Evolutionary conservation across 2,329 filamentous ascomycete genomes (phyloP).

Genomic region (Arthrobotrys conoides): DNA sequence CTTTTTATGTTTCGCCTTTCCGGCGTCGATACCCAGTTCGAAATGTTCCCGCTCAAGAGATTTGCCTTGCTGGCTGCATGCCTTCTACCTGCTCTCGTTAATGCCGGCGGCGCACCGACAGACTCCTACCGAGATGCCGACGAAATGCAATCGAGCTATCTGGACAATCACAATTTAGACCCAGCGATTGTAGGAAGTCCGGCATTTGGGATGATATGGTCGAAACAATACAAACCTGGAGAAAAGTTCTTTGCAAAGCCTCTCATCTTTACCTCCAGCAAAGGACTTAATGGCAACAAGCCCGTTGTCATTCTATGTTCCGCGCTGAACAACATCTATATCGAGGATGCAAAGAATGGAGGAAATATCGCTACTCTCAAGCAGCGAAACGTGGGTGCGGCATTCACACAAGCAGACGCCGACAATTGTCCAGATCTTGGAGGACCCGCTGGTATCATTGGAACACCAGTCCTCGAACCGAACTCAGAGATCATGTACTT

Average conservation of each 20-base stretch:
- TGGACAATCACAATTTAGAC: constrained; percentile 68
- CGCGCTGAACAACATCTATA: constrained; percentile 54
- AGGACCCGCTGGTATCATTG: constrained; percentile 67
- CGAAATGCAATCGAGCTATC: constrained; percentile 66
- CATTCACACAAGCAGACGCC: constrained; percentile 53
- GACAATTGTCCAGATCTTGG: constrained; percentile 59
- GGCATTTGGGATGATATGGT: constrained; percentile 66
- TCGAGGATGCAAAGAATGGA: constrained; percentile 58
- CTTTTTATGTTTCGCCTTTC: constrained; percentile 21
- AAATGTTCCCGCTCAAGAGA: constrained; percentile 56
- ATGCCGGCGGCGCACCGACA: constrained; percentile 61
- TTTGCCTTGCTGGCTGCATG: constrained; percentile 49
- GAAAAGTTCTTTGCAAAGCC: constrained; percentile 59
- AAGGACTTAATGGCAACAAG: constrained; percentile 55
- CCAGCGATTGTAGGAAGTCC: constrained; percentile 66
- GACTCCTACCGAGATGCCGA: constrained; percentile 65
- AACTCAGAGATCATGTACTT: constrained; percentile 69
- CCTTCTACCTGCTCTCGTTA: constrained; percentile 42
- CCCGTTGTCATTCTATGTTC: constrained; percentile 54
- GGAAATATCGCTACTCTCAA: constrained; percentile 34
- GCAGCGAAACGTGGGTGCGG: constrained; percentile 34
- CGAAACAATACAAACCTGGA: constrained; percentile 51
- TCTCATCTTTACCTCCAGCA: constrained; percentile 57
- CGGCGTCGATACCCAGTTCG: constrained; percentile 36
- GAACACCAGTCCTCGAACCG: constrained; percentile 70